A percentile compares a stretch with the other conserved stretches of the same genome.
Evolutionary conservation across 768 basidiomycete genomes (phyloP).

Genomic region (Cyclocybe aegerita): DNA sequence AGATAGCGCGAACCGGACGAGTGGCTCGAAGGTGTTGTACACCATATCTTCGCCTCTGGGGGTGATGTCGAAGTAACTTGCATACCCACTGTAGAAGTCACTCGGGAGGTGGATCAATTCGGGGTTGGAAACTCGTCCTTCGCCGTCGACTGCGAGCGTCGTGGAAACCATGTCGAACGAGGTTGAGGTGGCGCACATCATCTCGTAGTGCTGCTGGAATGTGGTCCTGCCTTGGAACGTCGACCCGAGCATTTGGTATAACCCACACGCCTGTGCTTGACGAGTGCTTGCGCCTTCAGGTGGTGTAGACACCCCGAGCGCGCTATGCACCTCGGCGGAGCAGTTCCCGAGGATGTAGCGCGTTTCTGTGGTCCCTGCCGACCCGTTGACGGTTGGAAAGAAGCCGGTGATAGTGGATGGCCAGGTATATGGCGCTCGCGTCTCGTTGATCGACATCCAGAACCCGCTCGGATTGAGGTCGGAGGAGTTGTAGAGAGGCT

Average conservation of each 20-base stretch:
- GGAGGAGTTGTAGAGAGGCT: constrained; percentile 18
- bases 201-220: constrained; percentile 2
- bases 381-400: neutral
- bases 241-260: neutral
- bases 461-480: constrained; percentile 9
- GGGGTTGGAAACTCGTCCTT: neutral
- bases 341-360: no score
- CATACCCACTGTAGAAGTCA: constrained; percentile 2
- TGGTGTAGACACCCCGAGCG: no score
- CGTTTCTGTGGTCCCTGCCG: no score
- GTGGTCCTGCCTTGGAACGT: neutral
- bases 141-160: constrained; percentile 1
- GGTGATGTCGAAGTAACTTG: constrained; percentile 1
- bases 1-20: constrained; percentile 4
- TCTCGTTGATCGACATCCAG: constrained; percentile 11
- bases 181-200: constrained; percentile 8
- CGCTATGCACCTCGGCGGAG: no score
- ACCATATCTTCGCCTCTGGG: constrained; percentile 1
- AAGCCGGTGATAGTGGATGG: neutral
- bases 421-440: neutral
- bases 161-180: constrained; percentile 6
- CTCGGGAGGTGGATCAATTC: constrained; percentile 6
- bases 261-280: neutral
- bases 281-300: neutral
- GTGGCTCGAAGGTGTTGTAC: neutral